phyloP scores from a whole-genome alignment of 2,329 filamentous ascomycete species.

The Aureobasidium lini region DNA sequence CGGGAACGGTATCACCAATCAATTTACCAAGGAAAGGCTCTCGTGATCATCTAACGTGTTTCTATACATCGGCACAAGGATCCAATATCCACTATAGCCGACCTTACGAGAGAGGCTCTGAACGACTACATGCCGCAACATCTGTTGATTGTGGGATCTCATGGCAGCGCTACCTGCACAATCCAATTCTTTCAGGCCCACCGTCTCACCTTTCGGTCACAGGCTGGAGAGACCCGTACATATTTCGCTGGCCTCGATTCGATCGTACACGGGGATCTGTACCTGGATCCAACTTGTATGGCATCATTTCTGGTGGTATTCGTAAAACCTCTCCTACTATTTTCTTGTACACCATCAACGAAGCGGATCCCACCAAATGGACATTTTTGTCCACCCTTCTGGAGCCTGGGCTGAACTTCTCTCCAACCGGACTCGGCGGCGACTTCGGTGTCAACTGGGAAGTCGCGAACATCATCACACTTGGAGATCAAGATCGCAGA shows the following conservation, averaged over 20 bases:
- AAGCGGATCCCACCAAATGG: slow-evolving; percentile 37
- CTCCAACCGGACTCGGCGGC: slow-evolving; percentile 40
- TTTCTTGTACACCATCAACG: slow-evolving; percentile 40
- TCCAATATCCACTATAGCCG: slow-evolving; percentile 36
- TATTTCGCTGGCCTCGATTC: slow-evolving; percentile 27
- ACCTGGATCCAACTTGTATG: slow-evolving; percentile 31
- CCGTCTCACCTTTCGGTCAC: slow-evolving; percentile 31
- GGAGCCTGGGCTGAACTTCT: slow-evolving; percentile 33
- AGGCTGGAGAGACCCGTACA: slow-evolving; percentile 37
- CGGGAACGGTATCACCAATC: slow-evolving; percentile 20
- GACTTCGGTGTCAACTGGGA: slow-evolving; percentile 48
- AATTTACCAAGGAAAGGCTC: slow-evolving; percentile 26
- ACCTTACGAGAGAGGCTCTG: slow-evolving; percentile 30
- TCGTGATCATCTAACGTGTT: slow-evolving; percentile 27
- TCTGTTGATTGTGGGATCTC: slow-evolving; percentile 32
- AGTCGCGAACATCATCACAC: slow-evolving; percentile 40
- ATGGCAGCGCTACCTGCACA: slow-evolving; percentile 30
- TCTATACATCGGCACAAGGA: slow-evolving; percentile 35
- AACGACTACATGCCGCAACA: slow-evolving; percentile 32
- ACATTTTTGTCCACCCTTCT: slow-evolving; percentile 38
- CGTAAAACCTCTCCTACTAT: slow-evolving; percentile 34
- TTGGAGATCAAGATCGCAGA: slow-evolving; percentile 25
- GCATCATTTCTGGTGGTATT: slow-evolving; percentile 44
- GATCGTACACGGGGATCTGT: slow-evolving; percentile 16
- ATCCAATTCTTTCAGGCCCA: slow-evolving; percentile 32